Conservation (phyloP, 495 filamentous ascomycete genomes). For the Trichoderma asperelloides region DNA sequence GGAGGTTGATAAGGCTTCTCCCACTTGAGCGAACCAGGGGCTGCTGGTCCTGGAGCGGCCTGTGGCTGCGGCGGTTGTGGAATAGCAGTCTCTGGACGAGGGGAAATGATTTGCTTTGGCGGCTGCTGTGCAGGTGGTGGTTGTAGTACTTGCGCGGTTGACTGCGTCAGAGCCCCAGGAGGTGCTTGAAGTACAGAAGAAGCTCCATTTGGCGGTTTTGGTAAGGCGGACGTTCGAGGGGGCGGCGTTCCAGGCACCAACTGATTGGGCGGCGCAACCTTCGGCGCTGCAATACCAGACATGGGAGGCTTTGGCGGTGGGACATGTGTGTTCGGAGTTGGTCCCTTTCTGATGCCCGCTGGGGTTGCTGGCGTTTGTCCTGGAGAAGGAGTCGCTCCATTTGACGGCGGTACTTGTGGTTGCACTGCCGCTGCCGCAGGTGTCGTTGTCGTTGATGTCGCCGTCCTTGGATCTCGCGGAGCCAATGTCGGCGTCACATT, state of each 20-base stretch:
- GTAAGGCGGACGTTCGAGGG: not conserved
- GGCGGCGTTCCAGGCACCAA: not conserved
- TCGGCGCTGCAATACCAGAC: constrained; percentile 1
- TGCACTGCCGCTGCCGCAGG: constrained; percentile 11
- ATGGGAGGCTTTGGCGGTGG: not conserved
- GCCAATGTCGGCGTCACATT: constrained; percentile 14
- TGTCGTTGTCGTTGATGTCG: constrained; percentile 15
- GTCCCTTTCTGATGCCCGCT: not conserved
- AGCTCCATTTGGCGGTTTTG: constrained; percentile 2
- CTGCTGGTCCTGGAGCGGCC: constrained; percentile 9
- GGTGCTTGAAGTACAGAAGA: constrained; percentile 8
- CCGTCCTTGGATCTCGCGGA: not conserved
- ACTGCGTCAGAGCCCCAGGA: not conserved
- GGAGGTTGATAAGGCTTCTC: constrained; percentile 40
- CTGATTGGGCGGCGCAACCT: not conserved
- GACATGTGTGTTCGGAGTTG: constrained; percentile 5
- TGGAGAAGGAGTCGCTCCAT: constrained; percentile 16
- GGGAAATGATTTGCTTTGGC: not conserved
- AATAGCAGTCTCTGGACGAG: constrained; percentile 16
- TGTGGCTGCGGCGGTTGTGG: constrained; percentile 14
- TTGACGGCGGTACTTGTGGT: constrained; percentile 13
- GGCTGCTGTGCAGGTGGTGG: not conserved
- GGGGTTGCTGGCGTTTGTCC: constrained; percentile 10
- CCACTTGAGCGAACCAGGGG: constrained; percentile 31
- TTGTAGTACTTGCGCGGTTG: not conserved